phyloP scores from a whole-genome alignment of 352 stramenopile genomes.

The Pythium brassicae region DNA sequence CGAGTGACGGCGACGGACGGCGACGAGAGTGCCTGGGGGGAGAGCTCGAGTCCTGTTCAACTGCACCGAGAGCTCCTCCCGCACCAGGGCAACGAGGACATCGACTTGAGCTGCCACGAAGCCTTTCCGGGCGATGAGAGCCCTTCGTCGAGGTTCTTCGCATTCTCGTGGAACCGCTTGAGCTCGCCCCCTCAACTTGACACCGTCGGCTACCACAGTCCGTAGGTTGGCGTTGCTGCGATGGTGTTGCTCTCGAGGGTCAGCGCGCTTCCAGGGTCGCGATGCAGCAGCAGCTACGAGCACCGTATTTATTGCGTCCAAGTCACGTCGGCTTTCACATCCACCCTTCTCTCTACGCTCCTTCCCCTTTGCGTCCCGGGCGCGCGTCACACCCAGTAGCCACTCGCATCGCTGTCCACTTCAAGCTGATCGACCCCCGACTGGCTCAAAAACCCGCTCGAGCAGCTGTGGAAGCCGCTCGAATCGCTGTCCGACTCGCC shows the following conservation, averaged over 20 bases:
- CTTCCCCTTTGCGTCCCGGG: background rate
- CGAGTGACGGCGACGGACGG: background rate
- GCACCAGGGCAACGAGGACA: background rate
- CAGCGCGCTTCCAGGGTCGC: background rate
- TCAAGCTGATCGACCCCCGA: constrained; percentile 39
- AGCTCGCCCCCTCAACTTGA: background rate
- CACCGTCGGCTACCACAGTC: background rate
- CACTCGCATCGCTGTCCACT: constrained; percentile 15
- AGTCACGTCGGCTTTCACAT: constrained; percentile 2
- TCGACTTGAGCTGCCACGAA: constrained; percentile 32
- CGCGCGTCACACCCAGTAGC: constrained; percentile 15
- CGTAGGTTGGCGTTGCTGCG: background rate
- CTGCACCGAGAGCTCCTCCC: background rate
- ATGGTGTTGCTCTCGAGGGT: background rate
- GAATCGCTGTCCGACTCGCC: constrained; percentile 26
- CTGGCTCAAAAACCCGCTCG: constrained; percentile 29
- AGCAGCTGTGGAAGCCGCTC: constrained; percentile 65
- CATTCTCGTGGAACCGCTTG: constrained; percentile 5
- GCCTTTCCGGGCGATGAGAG: constrained; percentile 11
- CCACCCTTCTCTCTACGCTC: background rate
- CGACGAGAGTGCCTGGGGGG: constrained; percentile 4
- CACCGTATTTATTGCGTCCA: constrained; percentile 1
- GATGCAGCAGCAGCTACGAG: background rate
- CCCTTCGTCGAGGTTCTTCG: constrained; percentile 9
- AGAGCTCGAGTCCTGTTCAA: background rate